Evolutionary conservation across 2,329 filamentous ascomycete species (phyloP).

Genomic region (Xenosphaeropsis pyriputrescens): DNA sequence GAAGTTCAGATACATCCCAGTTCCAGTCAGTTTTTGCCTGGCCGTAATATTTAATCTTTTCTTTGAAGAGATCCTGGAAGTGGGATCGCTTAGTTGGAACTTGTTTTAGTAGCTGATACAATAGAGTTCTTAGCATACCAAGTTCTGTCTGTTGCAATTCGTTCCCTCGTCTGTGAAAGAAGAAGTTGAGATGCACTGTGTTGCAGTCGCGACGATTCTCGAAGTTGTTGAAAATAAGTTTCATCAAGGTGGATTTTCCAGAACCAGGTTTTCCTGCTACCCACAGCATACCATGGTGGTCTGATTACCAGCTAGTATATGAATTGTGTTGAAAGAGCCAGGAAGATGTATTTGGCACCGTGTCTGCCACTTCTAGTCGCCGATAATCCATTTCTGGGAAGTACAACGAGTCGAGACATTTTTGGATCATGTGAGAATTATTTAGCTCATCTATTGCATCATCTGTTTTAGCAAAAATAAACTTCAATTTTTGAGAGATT

Average conservation of each 20-base stretch:
- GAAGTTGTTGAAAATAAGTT: conserved; percentile 17
- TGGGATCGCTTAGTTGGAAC: conserved; percentile 8
- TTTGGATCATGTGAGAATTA: too few species aligned
- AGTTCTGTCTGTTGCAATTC: conserved; percentile 17
- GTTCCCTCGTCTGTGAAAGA: conserved; percentile 20
- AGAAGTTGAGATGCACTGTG: conserved; percentile 18
- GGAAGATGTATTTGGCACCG: conserved; percentile 15
- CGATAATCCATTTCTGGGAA: conserved; percentile 17
- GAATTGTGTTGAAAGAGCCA: conserved; percentile 16
- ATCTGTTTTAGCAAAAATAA: too few species aligned
- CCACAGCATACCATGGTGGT: background rate
- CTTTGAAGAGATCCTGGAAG: too few species aligned
- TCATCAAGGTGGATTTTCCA: conserved; percentile 22
- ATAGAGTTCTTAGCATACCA: conserved; percentile 21
- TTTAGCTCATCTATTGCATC: too few species aligned
- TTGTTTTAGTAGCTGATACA: conserved; percentile 17
- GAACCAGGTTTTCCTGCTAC: conserved; percentile 21
- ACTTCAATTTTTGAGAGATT: too few species aligned
- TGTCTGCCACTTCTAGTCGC: conserved; percentile 9
- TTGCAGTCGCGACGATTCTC: background rate
- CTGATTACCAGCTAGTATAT: too few species aligned
- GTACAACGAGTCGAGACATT: conserved; percentile 17
- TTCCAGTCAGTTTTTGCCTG: too few species aligned
- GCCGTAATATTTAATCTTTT: too few species aligned
- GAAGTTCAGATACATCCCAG: too few species aligned